phyloP scores from a whole-genome alignment of 768 basidiomycete species.

The Trametes punicea region DNA sequence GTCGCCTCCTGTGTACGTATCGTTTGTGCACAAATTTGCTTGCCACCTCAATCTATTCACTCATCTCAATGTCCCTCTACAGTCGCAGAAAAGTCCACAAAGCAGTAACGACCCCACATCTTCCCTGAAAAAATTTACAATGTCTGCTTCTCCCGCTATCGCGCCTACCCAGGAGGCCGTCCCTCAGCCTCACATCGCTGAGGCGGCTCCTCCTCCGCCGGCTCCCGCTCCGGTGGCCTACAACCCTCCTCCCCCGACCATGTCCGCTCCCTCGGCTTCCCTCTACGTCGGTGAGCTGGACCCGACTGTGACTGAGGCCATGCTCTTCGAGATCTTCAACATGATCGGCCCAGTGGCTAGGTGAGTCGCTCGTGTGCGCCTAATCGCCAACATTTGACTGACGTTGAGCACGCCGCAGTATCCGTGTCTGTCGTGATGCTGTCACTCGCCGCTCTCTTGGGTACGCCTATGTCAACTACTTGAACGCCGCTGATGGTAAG shows the following conservation, averaged over 20 bases:
- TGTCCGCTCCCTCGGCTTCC: slow-evolving; percentile 78
- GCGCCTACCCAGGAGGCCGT: slow-evolving; percentile 31
- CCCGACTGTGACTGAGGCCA: slow-evolving; percentile 96
- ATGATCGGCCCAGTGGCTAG: slow-evolving; percentile 99
- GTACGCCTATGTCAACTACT: slow-evolving; percentile 99
- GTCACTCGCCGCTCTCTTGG: slow-evolving; percentile 99
- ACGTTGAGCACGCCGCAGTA: slow-evolving; percentile 45
- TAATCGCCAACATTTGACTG: slow-evolving; percentile 8
- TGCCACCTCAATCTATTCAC: slow-evolving; percentile 12
- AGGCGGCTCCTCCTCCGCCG: slow-evolving; percentile 47
- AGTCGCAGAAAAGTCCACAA: slow-evolving; percentile 81
- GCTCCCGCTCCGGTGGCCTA: slow-evolving; percentile 53
- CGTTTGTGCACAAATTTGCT: slow-evolving; percentile 16
- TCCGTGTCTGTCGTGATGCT: slow-evolving; percentile 99
- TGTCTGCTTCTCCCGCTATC: slow-evolving; percentile 36
- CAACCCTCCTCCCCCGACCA: slow-evolving; percentile 48
- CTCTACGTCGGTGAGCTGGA: slow-evolving; percentile 99
- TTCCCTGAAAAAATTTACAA: slow-evolving; percentile 34
- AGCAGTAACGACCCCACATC: slow-evolving; percentile 84
- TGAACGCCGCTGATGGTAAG: slow-evolving; percentile 90
- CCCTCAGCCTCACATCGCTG: slow-evolving; percentile 37
- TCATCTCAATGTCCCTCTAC: slow-evolving; percentile 17
- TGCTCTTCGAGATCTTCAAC: slow-evolving; percentile 99
- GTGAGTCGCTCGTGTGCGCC: slow-evolving; percentile 39
- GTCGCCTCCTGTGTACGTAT: slow-evolving; percentile 66